Conservation (phyloP, 176 grass and related monocot genomes). For the Aegilops speltoides region DNA sequence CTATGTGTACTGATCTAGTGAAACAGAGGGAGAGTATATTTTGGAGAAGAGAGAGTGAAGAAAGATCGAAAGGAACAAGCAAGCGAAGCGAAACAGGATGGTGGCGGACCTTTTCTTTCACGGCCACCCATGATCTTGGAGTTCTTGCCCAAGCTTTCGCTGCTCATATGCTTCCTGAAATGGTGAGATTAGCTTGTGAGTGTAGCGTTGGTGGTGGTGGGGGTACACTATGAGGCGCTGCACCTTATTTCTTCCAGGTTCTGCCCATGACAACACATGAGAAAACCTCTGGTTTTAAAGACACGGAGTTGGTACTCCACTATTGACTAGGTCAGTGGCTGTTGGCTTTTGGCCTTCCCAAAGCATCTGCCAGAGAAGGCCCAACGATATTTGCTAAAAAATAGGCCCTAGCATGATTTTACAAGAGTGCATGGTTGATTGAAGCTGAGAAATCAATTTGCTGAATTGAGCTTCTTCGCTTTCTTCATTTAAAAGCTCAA, state of each 20-base stretch:
- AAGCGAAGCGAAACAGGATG: neutral
- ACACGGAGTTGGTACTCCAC: constrained; percentile 9
- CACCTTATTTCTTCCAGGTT: neutral
- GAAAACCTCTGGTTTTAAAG: constrained; percentile 35
- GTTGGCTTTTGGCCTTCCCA: neutral
- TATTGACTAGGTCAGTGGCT: constrained; percentile 21
- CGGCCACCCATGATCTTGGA: neutral
- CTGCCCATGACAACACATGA: constrained; percentile 15
- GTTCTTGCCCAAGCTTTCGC: constrained; percentile 12
- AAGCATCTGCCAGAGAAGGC: neutral
- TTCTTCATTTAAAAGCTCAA: neutral
- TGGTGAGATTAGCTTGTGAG: neutral
- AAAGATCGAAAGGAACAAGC: constrained; percentile 23
- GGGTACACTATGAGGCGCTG: neutral
- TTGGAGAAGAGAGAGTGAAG: neutral
- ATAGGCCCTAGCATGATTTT: neutral
- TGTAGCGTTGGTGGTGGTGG: neutral
- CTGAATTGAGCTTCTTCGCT: neutral
- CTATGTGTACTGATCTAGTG: neutral
- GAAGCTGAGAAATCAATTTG: neutral
- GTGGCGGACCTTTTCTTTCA: constrained; percentile 34
- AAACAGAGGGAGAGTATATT: neutral
- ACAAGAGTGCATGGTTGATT: neutral
- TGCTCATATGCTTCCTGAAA: constrained; percentile 31
- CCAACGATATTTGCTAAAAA: neutral